These are phyloP conservation scores for Rhizopogon salebrosus DNA, from an alignment of 768 basidiomycete genomes.

Conservation along the genomic window DNA sequence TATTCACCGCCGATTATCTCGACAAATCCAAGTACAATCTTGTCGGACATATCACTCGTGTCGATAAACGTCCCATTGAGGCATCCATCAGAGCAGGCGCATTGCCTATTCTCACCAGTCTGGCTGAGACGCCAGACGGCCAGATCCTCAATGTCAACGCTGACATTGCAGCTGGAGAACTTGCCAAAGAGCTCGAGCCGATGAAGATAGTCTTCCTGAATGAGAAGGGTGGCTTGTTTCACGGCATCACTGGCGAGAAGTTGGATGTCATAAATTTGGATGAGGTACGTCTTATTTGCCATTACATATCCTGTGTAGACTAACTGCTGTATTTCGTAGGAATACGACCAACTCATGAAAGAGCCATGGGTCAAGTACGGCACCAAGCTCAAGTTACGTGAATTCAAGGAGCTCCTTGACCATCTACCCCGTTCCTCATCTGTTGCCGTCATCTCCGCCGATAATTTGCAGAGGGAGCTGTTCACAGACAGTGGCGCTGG, in stretches of 20 bases:
- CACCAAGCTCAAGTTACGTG: constrained; percentile 97
- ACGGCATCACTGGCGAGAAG: constrained; percentile 96
- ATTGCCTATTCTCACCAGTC: constrained; percentile 89
- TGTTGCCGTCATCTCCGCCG: constrained; percentile 94
- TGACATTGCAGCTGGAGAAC: constrained; percentile 96
- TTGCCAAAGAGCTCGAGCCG: constrained; percentile 96
- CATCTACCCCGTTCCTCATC: constrained; percentile 97
- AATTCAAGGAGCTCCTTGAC: constrained; percentile 98
- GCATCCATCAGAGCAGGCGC: constrained; percentile 95
- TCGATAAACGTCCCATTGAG: constrained; percentile 96
- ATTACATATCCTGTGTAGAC: background rate
- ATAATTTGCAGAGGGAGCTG: constrained; percentile 92
- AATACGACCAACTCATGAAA: constrained; percentile 95
- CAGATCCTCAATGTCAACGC: constrained; percentile 99
- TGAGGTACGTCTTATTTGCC: constrained; percentile 49
- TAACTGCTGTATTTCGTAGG: constrained; percentile 37
- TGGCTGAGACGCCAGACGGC: constrained; percentile 94
- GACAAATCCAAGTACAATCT: constrained; percentile 93
- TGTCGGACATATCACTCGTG: constrained; percentile 90
- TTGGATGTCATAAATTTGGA: constrained; percentile 95
- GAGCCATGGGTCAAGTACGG: constrained; percentile 99
- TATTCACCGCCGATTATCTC: constrained; percentile 96
- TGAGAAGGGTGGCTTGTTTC: constrained; percentile 97
- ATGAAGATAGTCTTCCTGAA: constrained; percentile 98
- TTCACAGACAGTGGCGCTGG: constrained; percentile 99